Base-by-base conservation (phyloP, 345 rosid species). In the Melaleuca quinquenervia region DNA sequence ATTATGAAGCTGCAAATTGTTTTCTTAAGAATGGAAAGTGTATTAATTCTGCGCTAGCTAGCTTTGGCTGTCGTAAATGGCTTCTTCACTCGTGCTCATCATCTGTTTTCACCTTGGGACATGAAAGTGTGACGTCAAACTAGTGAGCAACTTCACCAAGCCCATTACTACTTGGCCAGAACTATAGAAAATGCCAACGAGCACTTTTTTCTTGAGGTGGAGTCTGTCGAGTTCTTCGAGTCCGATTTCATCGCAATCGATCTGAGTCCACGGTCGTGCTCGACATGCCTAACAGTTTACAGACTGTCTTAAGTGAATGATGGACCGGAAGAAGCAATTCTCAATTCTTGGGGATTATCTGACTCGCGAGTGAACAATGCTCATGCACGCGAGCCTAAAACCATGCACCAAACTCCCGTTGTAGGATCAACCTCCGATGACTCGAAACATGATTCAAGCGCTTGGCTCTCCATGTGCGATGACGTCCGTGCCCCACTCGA, bases 361-460 rank as follows among this genome's bases (percentile, higher is more conserved):
- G 24, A 27, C 62, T 56, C 29, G 62, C 29, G 29, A 56, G 62
- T 56, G 62, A 10, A 6, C 13, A 26, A 56, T 56, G 62, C 62
- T 24, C 62, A 26, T 56, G 62, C 62, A 56, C 62, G 62, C 29
- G 87, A 70, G 85, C 90, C 88, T 7, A 74, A 87, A 86, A 32
- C 88, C 36, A 16, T 15, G 15, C 20, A 11, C 48, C 78, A 10
- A 11, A 83, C 91, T 87, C 90, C 92, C 5, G 50, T 85, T 22
- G 84, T 91, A 44, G 87, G 92, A 27, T 51, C 86, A n/a, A 83
- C 85, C 8, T 52, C 75, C 7, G 86, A 89, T 27, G 41, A 53
- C 32, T 85, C 87, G 86, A 86, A 87, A 62, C 64, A 88, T 26
- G 90, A 86, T 16, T 87, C 90, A 70, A 29, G 74, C 5, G 50